These are phyloP conservation scores for Sparassis latifolia DNA, from an alignment of 1,284 basidiomycete species.

Conservation along the genomic window DNA sequence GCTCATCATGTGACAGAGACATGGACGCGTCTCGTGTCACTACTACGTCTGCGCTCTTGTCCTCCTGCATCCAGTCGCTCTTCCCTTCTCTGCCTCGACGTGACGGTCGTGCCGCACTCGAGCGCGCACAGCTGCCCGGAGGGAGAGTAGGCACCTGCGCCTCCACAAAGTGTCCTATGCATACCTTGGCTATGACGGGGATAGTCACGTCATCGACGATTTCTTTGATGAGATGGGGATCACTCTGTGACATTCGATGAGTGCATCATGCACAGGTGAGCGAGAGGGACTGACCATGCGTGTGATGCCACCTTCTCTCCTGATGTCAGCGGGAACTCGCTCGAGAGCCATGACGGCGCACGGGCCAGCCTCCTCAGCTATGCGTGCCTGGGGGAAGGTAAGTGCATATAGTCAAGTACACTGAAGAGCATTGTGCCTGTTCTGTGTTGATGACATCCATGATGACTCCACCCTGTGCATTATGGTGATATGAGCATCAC, in stretches of 20 bases:
- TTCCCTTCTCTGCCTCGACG: too few species aligned
- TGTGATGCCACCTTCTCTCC: constrained; percentile 85
- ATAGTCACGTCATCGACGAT: constrained; percentile 91
- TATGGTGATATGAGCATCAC: constrained; percentile 9
- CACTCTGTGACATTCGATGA: constrained; percentile 51
- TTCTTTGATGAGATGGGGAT: constrained; percentile 95
- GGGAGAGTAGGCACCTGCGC: constrained; percentile 59
- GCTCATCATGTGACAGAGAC: too few species aligned
- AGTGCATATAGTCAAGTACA: constrained; percentile 1
- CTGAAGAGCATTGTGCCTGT: constrained; percentile 40
- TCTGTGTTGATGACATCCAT: constrained; percentile 88
- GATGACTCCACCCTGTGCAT: constrained; percentile 74
- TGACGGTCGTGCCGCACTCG: too few species aligned
- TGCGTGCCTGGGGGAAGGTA: constrained; percentile 62
- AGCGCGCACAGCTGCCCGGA: background rate
- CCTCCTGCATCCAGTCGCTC: too few species aligned
- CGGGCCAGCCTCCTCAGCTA: constrained; percentile 96
- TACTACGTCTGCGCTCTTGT: too few species aligned
- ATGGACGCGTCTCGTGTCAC: too few species aligned
- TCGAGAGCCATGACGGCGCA: constrained; percentile 98
- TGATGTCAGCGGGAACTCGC: constrained; percentile 94
- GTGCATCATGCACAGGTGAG: background rate
- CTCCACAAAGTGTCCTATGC: constrained; percentile 97
- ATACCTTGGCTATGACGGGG: constrained; percentile 89
- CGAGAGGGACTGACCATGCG: constrained; percentile 65